These are phyloP conservation scores for Turnera subulata DNA, from an alignment of 345 rosid genomes.

Conservation along the genomic window DNA sequence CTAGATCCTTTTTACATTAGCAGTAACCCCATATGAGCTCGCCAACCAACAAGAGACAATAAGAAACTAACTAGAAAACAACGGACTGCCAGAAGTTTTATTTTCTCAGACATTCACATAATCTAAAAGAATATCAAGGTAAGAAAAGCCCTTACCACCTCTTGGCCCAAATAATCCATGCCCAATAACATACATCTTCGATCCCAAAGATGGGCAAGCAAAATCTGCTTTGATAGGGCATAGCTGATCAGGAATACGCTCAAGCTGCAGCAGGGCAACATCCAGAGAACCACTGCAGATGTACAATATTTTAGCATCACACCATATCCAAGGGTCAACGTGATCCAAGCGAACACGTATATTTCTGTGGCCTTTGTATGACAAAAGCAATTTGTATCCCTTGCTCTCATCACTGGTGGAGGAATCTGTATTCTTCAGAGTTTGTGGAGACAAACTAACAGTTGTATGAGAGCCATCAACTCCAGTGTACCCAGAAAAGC, in stretches of 20 bases:
- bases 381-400: conserved; percentile 31
- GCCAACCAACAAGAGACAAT: not conserved
- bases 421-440: conserved; percentile 20
- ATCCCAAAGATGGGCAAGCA: conserved; percentile 57
- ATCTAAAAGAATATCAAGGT: conserved; percentile 9
- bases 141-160: conserved; percentile 52
- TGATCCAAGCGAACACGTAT: conserved; percentile 74
- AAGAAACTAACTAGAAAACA: not conserved
- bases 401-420: conserved; percentile 22
- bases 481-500: conserved; percentile 22
- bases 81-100: not conserved
- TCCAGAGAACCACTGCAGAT: conserved; percentile 77
- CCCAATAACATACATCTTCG: conserved; percentile 71
- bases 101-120: conserved; percentile 1
- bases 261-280: conserved; percentile 76
- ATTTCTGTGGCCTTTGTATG: conserved; percentile 33
- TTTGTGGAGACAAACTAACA: conserved; percentile 17
- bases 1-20: not conserved
- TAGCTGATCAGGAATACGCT: conserved; percentile 51
- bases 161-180: conserved; percentile 88
- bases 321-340: conserved; percentile 71
- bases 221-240: conserved; percentile 45
- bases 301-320: conserved; percentile 63
- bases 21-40: not conserved
- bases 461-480: conserved; percentile 27